These are phyloP conservation scores for Cordia subcordata DNA, from an alignment of 257 asterid genomes.

Conservation along the genomic window DNA sequence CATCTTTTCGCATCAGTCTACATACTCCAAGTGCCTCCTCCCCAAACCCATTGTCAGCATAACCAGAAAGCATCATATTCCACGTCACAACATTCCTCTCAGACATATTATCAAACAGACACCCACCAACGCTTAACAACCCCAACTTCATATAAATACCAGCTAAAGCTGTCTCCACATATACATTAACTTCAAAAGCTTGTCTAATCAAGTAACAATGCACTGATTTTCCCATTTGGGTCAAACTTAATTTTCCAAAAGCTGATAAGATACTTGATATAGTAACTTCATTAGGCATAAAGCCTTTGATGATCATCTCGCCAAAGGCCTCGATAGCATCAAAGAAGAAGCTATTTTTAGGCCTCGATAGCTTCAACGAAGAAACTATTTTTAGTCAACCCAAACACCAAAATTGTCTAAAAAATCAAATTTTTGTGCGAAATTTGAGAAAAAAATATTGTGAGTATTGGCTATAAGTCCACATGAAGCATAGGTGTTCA, in stretches of 20 bases:
- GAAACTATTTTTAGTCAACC: conserved; percentile 43
- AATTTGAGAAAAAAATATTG: conserved; percentile 32
- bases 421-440: conserved; percentile 41
- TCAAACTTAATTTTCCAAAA: conserved; percentile 36
- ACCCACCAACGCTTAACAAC: conserved; percentile 8
- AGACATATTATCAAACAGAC: conserved; percentile 50
- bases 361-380: conserved; percentile 44
- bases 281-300: conserved; percentile 55
- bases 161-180: conserved; percentile 48
- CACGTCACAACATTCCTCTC: conserved; percentile 49
- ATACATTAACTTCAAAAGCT: conserved; percentile 26
- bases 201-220: conserved; percentile 52
- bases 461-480: conserved; percentile 32
- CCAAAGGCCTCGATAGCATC: conserved; percentile 42
- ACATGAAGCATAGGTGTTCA: conserved; percentile 47
- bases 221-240: conserved; percentile 38
- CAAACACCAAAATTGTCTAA: conserved; percentile 54
- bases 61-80: conserved; percentile 52
- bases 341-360: conserved; percentile 28
- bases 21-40: conserved; percentile 49
- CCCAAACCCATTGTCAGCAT: conserved; percentile 35
- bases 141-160: conserved; percentile 51
- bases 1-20: conserved; percentile 37
- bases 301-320: conserved; percentile 34
- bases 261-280: conserved; percentile 49